Evolutionary conservation across 306 rosid genomes (phyloP).

Genomic region (Glycine soja): DNA sequence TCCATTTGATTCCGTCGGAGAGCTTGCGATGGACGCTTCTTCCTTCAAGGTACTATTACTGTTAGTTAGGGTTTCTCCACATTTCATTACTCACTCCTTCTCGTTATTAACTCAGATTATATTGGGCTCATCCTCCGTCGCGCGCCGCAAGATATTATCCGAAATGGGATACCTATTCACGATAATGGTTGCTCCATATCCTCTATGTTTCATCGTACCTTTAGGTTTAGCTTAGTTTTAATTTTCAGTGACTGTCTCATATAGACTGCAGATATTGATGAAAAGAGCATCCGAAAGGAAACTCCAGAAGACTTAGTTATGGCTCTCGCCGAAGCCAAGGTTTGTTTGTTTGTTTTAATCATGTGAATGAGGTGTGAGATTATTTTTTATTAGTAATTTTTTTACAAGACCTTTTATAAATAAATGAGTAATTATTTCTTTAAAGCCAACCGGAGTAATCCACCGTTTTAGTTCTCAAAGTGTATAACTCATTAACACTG

Average conservation of each 20-base stretch:
- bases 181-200: slow-evolving; percentile 62
- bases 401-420: neutral
- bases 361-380: slow-evolving; percentile 7
- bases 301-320: slow-evolving; percentile 86
- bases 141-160: slow-evolving; percentile 76
- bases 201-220: neutral
- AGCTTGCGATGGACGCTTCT: slow-evolving; percentile 50
- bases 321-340: slow-evolving; percentile 98
- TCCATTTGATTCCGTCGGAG: neutral
- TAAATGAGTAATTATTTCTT: neutral
- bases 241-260: neutral
- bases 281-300: slow-evolving; percentile 83
- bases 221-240: neutral
- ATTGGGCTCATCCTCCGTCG: slow-evolving; percentile 72
- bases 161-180: slow-evolving; percentile 87
- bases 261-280: slow-evolving; percentile 95
- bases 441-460: neutral
- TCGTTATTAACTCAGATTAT: slow-evolving; percentile 58
- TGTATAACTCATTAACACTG: too few species aligned
- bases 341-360: slow-evolving; percentile 5
- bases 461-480: too few species aligned
- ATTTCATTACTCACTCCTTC: neutral
- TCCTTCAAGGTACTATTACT: slow-evolving; percentile 53
- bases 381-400: neutral
- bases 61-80: slow-evolving; percentile 51